Evolutionary conservation across 1,139 yeast species (phyloP).

Genomic region (Scheffersomyces lignicola): DNA sequence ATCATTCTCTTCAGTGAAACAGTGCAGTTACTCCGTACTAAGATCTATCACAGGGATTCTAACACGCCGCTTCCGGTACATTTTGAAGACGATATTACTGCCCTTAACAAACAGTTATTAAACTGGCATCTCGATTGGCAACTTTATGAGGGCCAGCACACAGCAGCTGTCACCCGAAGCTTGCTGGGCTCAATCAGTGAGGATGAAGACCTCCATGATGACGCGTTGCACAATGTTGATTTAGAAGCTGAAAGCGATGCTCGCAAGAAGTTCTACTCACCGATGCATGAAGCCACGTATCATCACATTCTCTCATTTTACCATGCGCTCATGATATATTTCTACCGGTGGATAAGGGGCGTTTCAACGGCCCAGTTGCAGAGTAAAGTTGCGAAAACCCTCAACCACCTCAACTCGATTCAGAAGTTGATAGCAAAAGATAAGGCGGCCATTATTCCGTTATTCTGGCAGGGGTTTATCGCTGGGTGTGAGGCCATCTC

Average conservation of each 20-base stretch:
- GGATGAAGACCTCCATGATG: constrained; percentile 9
- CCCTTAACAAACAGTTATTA: constrained; percentile 51
- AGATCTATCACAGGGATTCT: constrained; percentile 48
- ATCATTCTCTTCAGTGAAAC: constrained; percentile 70
- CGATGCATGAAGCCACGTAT: constrained; percentile 72
- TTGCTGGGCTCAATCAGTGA: constrained; percentile 1
- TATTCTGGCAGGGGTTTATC: constrained; percentile 87
- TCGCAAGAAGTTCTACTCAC: constrained; percentile 41
- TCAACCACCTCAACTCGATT: constrained; percentile 65
- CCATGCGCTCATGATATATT: constrained; percentile 73
- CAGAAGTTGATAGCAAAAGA: constrained; percentile 56
- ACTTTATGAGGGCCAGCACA: constrained; percentile 23
- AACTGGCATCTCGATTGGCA: constrained; percentile 74
- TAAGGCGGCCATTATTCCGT: constrained; percentile 65
- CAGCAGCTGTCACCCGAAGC: constrained; percentile 2
- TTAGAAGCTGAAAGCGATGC: constrained; percentile 17
- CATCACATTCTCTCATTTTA: constrained; percentile 83
- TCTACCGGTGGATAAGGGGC: constrained; percentile 63
- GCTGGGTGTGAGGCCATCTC: constrained; percentile 84
- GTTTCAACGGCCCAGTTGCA: constrained; percentile 55
- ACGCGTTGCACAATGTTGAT: constrained; percentile 14
- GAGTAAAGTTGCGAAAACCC: constrained; percentile 58
- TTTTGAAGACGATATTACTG: constrained; percentile 44
- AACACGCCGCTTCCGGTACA: constrained; percentile 37
- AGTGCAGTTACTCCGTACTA: constrained; percentile 63